Base-by-base conservation (phyloP, 2,329 filamentous ascomycete species). In the Penicillium sp. region DNA sequence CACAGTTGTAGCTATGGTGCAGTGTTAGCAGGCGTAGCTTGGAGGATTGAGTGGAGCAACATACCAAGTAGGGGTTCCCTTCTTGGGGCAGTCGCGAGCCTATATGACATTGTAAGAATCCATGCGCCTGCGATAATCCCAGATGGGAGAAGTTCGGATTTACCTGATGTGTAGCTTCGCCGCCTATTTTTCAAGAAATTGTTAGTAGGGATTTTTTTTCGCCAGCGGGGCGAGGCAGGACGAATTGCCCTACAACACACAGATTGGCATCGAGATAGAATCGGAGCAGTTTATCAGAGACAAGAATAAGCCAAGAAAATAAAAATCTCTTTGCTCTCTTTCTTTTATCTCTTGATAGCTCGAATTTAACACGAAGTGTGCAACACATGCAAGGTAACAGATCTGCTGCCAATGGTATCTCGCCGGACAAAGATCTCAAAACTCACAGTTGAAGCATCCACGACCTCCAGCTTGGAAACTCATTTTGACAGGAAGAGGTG, bases 61-160 rank as follows among this genome's bases (percentile, higher is more conserved):
- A 79, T 83, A 93, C 90, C 91, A 93, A 81, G 92, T 93, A 72
- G 91, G 88, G 71, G 89, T 88, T 72, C 90, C 90, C 82, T 91
- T 90, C 85, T 88, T 92, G 74, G 91, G 91, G 86, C 91, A 95
- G 75, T 94, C 91, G 74, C 91, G 90, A 74, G 91, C 91, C 91
- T 92, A 64, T 64, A 64, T 64, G 65, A 56, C 9, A 58, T 61
- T 57, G 54, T 73, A 21, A 72, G 67, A 63, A 61, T 69, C 50
- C 23, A 29, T 30, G 19, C 8, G 30, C 9, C 4, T 23, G 55
- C 29, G 15, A 29, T 17, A 38, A 45, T 17, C n/a, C n/a, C 17
- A 53, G 13, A 23, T 26, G 17, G 44, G 15, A 19, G 44, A 30
- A 51, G 5, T 38, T 17, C 15, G 30, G 7, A 35, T 82, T 82